Conservation (phyloP, 768 basidiomycete genomes). For the Boletus bicolor region DNA sequence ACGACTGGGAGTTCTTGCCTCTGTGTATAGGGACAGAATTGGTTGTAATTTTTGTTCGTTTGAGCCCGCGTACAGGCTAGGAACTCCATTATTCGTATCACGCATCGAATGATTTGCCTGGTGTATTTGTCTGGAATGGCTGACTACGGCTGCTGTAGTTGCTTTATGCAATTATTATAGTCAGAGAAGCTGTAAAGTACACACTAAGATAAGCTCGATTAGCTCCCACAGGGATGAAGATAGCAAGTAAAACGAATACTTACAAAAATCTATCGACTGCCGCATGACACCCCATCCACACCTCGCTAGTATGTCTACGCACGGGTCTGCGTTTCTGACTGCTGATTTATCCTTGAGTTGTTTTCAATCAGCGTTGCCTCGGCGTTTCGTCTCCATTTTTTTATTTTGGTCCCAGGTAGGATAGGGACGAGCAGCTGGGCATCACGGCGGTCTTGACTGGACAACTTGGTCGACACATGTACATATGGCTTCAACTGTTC, state of each 20-base stretch:
- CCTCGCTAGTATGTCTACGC: neutral
- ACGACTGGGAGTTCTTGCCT: neutral
- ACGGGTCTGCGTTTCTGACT: neutral
- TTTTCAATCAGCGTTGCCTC: constrained; percentile 1
- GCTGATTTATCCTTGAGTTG: neutral
- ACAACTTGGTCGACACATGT: constrained; percentile 23
- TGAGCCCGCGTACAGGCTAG: neutral
- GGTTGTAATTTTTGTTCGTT: neutral
- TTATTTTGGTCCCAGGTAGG: constrained; percentile 24
- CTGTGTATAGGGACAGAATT: neutral
- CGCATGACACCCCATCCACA: neutral
- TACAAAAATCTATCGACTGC: neutral
- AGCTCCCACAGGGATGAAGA: neutral
- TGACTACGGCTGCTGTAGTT: neutral
- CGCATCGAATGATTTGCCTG: neutral
- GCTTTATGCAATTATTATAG: neutral
- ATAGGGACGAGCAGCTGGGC: constrained; percentile 26
- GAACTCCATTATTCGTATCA: neutral
- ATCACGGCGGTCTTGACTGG: constrained; percentile 23
- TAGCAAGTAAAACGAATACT: neutral
- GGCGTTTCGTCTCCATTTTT: constrained; percentile 24
- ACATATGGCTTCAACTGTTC: constrained; percentile 29
- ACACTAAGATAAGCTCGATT: neutral
- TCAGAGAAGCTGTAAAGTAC: neutral
- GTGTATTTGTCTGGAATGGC: too few species aligned